Evolutionary conservation across 495 filamentous ascomycete species (phyloP), one percentile per base, ranked within the genome.

Genomic region (Neurospora pannonica): DNA sequence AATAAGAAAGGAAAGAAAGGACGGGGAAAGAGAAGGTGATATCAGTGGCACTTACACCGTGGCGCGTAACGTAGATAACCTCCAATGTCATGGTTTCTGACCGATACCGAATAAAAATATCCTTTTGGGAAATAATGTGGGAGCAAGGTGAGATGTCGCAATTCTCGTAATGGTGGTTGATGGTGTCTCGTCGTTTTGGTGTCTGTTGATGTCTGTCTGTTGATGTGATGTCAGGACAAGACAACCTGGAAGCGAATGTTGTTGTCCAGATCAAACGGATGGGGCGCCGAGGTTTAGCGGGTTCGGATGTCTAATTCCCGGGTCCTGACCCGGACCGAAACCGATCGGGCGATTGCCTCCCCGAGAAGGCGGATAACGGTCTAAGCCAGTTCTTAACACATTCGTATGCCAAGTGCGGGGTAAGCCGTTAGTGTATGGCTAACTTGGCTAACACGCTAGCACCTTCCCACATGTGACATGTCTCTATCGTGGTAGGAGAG

Each of bases 21-120:
- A 42, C 9, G 21, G 36, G 70, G 36, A 54, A 46, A 28, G 40
- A 28, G 60, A 28, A 21, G 10, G 71, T 43, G 34, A 9, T 73
- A 70, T 31, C 69, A 34, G 67, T 31, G 60, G 24, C 10, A 87
- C 91, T 82, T 89, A 97, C 94, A 76, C 93, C 94, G 83, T 97
- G 94, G 24, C 94, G 90, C 74, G 90, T 90, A 60, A 97, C 86
- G 79, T 96, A 97, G 78, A 97, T 96, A 74, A 89, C 89, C 81
- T 95, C 91, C 38, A 97, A 84, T 75, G 84, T 74, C 84, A 86
- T 86, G 31, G 72, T 70, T 8, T 48, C 43, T 48, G 43, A 24
- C 19, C 11, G 43, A 24, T 60, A 21, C 21, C 21, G 11, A 60
- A 60, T 60, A 28, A n/a, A n/a, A n/a, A 60, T 28, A 4, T 15